Base-by-base conservation (phyloP, 768 basidiomycete genomes). In the Boletus coccyginus region DNA sequence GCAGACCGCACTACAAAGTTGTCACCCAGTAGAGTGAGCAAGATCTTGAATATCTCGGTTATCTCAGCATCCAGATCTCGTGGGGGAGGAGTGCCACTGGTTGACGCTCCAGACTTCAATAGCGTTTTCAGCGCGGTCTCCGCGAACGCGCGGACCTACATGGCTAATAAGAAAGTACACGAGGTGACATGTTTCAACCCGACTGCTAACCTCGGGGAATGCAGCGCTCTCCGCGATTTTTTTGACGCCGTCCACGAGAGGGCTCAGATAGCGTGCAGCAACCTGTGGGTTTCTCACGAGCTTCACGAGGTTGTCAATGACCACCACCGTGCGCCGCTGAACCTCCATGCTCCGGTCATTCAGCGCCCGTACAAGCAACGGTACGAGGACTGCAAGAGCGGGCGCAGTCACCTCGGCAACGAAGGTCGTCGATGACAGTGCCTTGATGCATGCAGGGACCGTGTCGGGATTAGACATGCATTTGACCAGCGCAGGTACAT, bases 311-410 rank as follows among this genome's bases (percentile, higher is more conserved):
- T 98, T 98, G 68, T 96, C 94, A 57, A 94, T 84, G 66, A 98
- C 93, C 47, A 98, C 87, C 55, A 97, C 94, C 1, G 92, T 88
- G 56, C 96, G 86, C 54, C 96, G 88, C 69, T 96, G 94, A 19
- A 94, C 92, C 65, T 97, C 94, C 87, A 94, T 97, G 55, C 93
- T 94, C 61, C 95, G 84, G 70, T 97, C 95, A 62, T 95, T 95
- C 64, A 98, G 78, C 11, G 92, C 95, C 66, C 96, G 92, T 42
- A 84, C 79, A 46, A 98, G 79, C 24, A 98, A 83, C 8, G 96
- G 96, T 8, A 95, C 93, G 53, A 98, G 84, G 61, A 98, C 94
- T 16, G 96, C 96, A 32, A 98, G 82, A 12, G 95, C 93, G n/a
- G 96, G 95, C 0, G 93, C 86, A 24, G 90, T 97, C 63, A 98